phyloP scores from a whole-genome alignment of 176 grass and related monocot genomes.

The Saccharum officinarum region DNA sequence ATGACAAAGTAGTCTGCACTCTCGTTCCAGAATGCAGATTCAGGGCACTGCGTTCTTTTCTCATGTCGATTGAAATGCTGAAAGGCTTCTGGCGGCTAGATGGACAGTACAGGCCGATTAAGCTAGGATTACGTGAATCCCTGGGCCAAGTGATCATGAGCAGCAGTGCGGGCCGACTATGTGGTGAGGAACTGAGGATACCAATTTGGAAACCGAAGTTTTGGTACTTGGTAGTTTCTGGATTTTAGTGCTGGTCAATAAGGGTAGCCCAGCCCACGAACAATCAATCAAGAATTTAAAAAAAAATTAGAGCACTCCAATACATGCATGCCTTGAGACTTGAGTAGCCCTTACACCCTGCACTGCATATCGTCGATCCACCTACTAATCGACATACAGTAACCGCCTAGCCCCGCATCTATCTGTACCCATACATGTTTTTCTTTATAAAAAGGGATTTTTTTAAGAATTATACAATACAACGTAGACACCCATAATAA shows the following conservation, averaged over 20 bases:
- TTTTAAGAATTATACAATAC: no score
- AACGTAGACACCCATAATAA: no score
- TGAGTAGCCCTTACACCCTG: no score
- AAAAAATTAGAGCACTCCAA: no score
- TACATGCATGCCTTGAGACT: no score
- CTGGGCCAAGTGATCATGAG: neutral
- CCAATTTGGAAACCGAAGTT: conserved; percentile 14
- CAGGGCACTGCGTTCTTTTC: neutral
- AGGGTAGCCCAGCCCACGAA: conserved; percentile 34
- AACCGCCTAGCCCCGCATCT: no score
- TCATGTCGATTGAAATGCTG: conserved; percentile 24
- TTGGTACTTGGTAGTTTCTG: neutral
- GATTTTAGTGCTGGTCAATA: conserved; percentile 8
- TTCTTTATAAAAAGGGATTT: no score
- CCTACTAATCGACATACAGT: no score
- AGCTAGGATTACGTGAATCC: neutral
- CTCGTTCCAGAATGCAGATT: neutral
- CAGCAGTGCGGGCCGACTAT: no score
- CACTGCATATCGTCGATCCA: no score
- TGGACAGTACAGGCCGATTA: neutral
- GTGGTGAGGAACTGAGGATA: neutral
- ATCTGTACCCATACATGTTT: no score
- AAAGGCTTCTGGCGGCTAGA: conserved; percentile 5
- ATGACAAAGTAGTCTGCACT: neutral
- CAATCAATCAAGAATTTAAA: neutral